Evolutionary conservation across 2,329 filamentous ascomycete species (phyloP), one percentile per base, ranked within the genome.

Genomic region (Fusarium sarcochroum): DNA sequence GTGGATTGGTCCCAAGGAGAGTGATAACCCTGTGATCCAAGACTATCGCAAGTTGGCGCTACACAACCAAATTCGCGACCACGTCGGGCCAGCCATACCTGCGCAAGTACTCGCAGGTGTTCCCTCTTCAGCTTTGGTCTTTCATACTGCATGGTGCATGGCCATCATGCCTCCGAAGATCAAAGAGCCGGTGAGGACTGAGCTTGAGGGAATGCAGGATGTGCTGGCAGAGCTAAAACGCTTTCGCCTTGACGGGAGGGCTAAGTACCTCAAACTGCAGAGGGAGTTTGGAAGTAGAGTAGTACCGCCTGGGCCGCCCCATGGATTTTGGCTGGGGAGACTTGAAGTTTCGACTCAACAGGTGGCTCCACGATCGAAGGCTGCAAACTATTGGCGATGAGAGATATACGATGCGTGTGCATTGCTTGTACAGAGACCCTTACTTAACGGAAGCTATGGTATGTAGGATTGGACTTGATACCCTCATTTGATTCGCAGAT

Each of bases 111-210:
- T 72, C 4, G 84, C 84, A 0, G 87, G 87, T 2, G 85, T 83
- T 6, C 86, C 86, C 6, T 47, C 73, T 1, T 76, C 79, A 0
- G 76, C 79, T 1, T 82, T 80, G 55, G 74, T 89, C 38, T 88
- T 84, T 67, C 78, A 83, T 27, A 80, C 79, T 2, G 86, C 86
- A 1, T 89, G 87, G 87, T 80, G 82, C 59, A 80, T 86, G 52
- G 68, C 87, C 15, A 61, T 86, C 5, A 76, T 81, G 63, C 81
- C 82, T 9, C 51, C 42, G 1, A 61, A 64, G 15, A 62, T 80
- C 27, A 56, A 52, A 5, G 42, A 66, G 21, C 82, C 82, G 0
- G 62, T 71, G 6, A 58, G 51, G 30, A 57, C 41, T 9, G 76
- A 80, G 8, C 61, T 84, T 17, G 55, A 68, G 32, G 70, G 60